Conservation (phyloP, 2,329 filamentous ascomycete species). For the Hymenoscyphus repandus region DNA sequence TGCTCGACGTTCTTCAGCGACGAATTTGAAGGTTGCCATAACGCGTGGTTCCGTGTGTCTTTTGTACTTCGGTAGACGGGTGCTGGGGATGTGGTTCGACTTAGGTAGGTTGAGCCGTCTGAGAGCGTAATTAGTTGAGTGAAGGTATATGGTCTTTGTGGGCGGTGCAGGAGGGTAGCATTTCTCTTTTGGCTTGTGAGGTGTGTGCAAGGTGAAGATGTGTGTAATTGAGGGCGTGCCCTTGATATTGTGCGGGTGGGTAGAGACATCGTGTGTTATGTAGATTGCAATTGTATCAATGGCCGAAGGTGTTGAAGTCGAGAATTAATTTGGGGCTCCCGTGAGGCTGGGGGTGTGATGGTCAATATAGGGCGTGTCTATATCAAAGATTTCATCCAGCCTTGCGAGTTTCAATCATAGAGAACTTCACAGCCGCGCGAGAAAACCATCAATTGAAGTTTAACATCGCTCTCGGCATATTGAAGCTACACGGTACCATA, state of each 20-base stretch:
- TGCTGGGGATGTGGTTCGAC: conserved; percentile 69
- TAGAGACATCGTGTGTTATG: conserved; percentile 6
- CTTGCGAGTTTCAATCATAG: neutral
- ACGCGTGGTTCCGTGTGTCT: conserved; percentile 80
- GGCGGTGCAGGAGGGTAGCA: conserved; percentile 79
- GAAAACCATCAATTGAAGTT: neutral
- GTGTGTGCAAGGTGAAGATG: neutral
- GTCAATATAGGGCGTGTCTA: neutral
- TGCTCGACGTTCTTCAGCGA: conserved; percentile 84
- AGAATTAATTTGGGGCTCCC: conserved; percentile 6
- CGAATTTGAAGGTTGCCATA: conserved; percentile 86
- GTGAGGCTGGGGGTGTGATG: neutral
- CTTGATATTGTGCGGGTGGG: conserved; percentile 19
- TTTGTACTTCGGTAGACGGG: conserved; percentile 59
- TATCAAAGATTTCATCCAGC: neutral
- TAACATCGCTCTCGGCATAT: neutral
- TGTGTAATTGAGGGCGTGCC: conserved; percentile 5
- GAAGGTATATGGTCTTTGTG: conserved; percentile 91
- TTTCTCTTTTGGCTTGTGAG: conserved; percentile 45
- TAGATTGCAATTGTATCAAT: neutral
- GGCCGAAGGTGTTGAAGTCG: neutral
- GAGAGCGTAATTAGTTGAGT: conserved; percentile 91
- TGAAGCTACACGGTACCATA: neutral
- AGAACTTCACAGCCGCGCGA: neutral
- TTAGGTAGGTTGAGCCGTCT: conserved; percentile 80